Evolutionary conservation across 768 basidiomycete genomes (phyloP).

Genomic region (Lentinus brumalis): DNA sequence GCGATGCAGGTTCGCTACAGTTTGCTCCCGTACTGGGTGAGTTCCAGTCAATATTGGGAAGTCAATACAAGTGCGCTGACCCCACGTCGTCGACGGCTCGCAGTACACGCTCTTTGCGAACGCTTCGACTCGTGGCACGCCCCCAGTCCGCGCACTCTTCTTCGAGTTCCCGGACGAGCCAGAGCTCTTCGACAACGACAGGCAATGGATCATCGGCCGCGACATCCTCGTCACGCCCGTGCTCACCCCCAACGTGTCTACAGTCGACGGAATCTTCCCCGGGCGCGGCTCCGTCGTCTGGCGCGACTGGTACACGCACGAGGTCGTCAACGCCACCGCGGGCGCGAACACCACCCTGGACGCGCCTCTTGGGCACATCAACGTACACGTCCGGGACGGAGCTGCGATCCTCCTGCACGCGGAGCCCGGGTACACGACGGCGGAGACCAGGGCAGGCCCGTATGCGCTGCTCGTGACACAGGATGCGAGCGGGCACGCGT

Average conservation of each 20-base stretch:
- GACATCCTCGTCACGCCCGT: constrained; percentile 80
- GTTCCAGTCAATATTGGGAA: constrained; percentile 17
- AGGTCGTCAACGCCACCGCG: constrained; percentile 44
- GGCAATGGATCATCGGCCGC: constrained; percentile 71
- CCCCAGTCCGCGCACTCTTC: constrained; percentile 74
- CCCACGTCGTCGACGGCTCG: neutral
- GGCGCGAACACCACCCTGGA: constrained; percentile 50
- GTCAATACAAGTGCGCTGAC: neutral
- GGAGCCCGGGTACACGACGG: constrained; percentile 65
- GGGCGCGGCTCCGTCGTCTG: constrained; percentile 59
- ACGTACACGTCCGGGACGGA: constrained; percentile 73
- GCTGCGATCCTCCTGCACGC: constrained; percentile 65
- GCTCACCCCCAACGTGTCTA: constrained; percentile 62
- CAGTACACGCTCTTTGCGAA: constrained; percentile 77
- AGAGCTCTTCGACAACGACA: constrained; percentile 59
- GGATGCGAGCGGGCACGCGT: constrained; percentile 47
- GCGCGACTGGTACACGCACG: constrained; percentile 77
- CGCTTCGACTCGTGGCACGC: constrained; percentile 62
- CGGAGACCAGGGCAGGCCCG: constrained; percentile 62
- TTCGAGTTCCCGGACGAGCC: constrained; percentile 76
- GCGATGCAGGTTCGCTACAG: constrained; percentile 71
- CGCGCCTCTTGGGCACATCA: constrained; percentile 77
- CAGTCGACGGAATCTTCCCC: constrained; percentile 68
- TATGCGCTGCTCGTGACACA: constrained; percentile 66
- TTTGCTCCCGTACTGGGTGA: constrained; percentile 77